Base-by-base conservation (phyloP, 108 stramenopile genomes). In the Cyclotella cryptica region DNA sequence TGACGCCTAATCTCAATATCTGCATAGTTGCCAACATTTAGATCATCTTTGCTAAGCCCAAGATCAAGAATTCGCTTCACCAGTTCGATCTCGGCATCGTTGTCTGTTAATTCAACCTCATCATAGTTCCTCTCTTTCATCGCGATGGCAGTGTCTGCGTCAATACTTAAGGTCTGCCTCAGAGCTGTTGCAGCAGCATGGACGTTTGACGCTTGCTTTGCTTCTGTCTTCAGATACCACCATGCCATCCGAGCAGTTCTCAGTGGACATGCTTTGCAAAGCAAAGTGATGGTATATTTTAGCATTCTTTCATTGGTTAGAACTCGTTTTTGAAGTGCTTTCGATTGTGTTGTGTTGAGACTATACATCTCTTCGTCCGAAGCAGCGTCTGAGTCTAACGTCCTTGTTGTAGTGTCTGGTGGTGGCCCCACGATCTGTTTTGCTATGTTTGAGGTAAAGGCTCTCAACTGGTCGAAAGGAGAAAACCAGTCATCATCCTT, bases 231-330 rank as follows among this genome's bases (percentile, higher is more conserved):
- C 41, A 89, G 80, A 66, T 85, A 90, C 58, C 80, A 76, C 83
- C 85, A 90, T n/a, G 88, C 86, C 92, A 95, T 95, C 28, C 94
- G 79, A 24, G 90, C 72, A 26, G 79, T 85, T 66, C 94, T 83
- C 15, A 93, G 66, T 41, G 89, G 83, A 51, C 80, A 85, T 26
- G 84, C 87, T 43, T 71, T 77, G 66, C 94, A 91, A 3, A 92
- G 71, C 9, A 59, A 63, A 27, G 89, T 92, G 43, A 91, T 67
- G 28, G 87, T 79, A 12, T 74, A 58, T 17, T 81, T 73, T 15
- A 95, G 72, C 46, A 85, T 54, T 18, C 60, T 66, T 79, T 95
- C 94, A 61, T 94, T 88, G 10, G 35, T 40, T 18, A 83, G 55
- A 29, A 90, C 73, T 53, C 80, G 75, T 13, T 73, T 71, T 55